Evolutionary conservation across 768 basidiomycete species (phyloP), one percentile per base, ranked within the genome.

Genomic region (Pseudohyphozyma bogoriensis): DNA sequence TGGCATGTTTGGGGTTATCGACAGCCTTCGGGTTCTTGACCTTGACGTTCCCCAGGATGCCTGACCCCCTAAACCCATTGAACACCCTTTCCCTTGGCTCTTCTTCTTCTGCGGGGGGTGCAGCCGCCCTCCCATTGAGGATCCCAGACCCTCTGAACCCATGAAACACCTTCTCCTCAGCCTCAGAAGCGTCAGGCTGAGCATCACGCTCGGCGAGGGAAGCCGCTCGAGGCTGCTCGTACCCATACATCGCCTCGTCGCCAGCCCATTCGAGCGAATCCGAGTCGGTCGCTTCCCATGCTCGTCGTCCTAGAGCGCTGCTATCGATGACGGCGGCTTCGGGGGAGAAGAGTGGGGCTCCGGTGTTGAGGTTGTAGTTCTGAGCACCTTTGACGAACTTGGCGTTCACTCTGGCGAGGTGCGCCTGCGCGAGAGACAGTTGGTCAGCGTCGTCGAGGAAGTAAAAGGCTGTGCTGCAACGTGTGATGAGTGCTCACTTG

Each of bases 371-470:
- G 36, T 49, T 52, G 28, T 49, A 45, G 31, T 33, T 16, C 10
- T 20, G 36, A 5, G 58, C 55, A 4, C 29, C 18, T 9, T 37
- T 20, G 1, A 32, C 15, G 51, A 53, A 66, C 60, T 66, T 66
- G 32, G 53, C 44, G 7, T 50, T 31, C 8, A 35, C 46, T 24
- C 51, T 44, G 1, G 26, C 10, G 20, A 60, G 39, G 28, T 64
- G 63, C 6, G 29, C 35, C 63, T 64, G 33, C n/a, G n/a, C n/a
- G n/a, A n/a, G n/a, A 29, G 28, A 49, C 22, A 40, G 18, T 18
- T n/a, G 5, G 54, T 29, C 6, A 9, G 13, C n/a, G 5, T 15
- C 15, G 11, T 4, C 16, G 16, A 5, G 36, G 16, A 45, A 36
- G 20, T 11, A 46, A 46, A 31, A 31, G n/a, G 4, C n/a, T n/a